Percentiles rank a stretch among this genome's conserved stretches.
phyloP scores from a whole-genome alignment of 495 filamentous ascomycete species.

The Articulospora tetracladia region DNA sequence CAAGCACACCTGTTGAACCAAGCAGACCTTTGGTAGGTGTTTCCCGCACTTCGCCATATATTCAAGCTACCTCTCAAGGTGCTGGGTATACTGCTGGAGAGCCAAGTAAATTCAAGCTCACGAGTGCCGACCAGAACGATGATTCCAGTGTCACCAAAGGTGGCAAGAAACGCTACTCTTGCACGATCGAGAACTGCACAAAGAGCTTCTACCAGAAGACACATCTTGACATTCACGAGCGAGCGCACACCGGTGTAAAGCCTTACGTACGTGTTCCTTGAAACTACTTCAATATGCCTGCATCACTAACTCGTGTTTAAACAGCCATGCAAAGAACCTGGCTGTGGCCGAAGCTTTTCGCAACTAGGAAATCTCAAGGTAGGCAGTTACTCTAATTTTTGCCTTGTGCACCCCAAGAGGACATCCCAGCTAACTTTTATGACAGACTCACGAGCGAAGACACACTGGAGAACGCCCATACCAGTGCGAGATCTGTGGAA shows the following conservation, averaged over 20 bases:
- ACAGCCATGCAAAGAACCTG: constrained; percentile 68
- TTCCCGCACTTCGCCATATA: constrained; percentile 15
- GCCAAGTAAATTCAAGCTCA: constrained; percentile 17
- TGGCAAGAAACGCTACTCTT: constrained; percentile 65
- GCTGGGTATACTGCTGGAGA: constrained; percentile 8
- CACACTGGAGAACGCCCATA: constrained; percentile 90
- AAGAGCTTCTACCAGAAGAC: constrained; percentile 92
- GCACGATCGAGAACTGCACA: constrained; percentile 68
- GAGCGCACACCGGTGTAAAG: constrained; percentile 86
- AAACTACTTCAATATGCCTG: neutral
- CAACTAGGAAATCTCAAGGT: constrained; percentile 89
- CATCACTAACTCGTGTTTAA: constrained; percentile 7
- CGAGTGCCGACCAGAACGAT: constrained; percentile 28
- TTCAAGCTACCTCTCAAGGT: constrained; percentile 11
- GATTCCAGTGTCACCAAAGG: constrained; percentile 10
- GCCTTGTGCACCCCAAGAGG: neutral
- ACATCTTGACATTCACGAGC: constrained; percentile 85
- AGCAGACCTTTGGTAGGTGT: constrained; percentile 22
- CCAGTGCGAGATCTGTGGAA: constrained; percentile 75
- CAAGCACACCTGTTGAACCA: constrained; percentile 25
- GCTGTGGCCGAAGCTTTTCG: constrained; percentile 78
- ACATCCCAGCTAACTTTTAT: constrained; percentile 10
- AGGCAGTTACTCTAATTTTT: constrained; percentile 24
- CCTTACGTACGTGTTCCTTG: constrained; percentile 68
- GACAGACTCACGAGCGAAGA: constrained; percentile 75